These are phyloP conservation scores for Neofusicoccum sp. DNA, from an alignment of 2,329 filamentous ascomycete genomes.

Conservation along the genomic window DNA sequence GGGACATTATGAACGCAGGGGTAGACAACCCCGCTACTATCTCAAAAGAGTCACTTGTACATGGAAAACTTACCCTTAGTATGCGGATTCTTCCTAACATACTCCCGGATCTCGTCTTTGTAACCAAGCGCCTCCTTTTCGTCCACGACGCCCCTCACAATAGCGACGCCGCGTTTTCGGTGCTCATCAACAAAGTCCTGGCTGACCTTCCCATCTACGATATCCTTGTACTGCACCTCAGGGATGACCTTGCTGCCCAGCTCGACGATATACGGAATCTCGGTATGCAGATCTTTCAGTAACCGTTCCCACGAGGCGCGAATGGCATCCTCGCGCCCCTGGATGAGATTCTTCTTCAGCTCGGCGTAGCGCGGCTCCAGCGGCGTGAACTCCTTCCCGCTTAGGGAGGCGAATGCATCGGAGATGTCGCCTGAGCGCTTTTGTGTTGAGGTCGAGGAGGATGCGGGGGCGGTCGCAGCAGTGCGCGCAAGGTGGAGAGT, in stretches of 20 bases:
- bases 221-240: conserved; percentile 48
- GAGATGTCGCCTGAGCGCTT: conserved; percentile 52
- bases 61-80: conserved; percentile 33
- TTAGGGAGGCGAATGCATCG: conserved; percentile 50
- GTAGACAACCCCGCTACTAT: too few species aligned
- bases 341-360: conserved; percentile 46
- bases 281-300: conserved; percentile 42
- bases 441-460: conserved; percentile 32
- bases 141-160: conserved; percentile 46
- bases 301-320: conserved; percentile 48
- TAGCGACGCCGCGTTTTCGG: conserved; percentile 55
- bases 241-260: conserved; percentile 45
- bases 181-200: conserved; percentile 57
- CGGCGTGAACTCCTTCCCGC: conserved; percentile 45
- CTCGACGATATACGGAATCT: conserved; percentile 45
- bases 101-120: conserved; percentile 45
- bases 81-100: conserved; percentile 48
- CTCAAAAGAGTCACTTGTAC: neutral
- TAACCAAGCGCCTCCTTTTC: conserved; percentile 44
- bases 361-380: conserved; percentile 46
- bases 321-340: conserved; percentile 48
- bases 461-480: conserved; percentile 23
- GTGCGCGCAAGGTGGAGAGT: conserved; percentile 22
- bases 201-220: conserved; percentile 44
- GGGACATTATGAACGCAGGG: too few species aligned